Base-by-base conservation (phyloP, 495 filamentous ascomycete genomes). In the Penicillium macrosclerotiorum region DNA sequence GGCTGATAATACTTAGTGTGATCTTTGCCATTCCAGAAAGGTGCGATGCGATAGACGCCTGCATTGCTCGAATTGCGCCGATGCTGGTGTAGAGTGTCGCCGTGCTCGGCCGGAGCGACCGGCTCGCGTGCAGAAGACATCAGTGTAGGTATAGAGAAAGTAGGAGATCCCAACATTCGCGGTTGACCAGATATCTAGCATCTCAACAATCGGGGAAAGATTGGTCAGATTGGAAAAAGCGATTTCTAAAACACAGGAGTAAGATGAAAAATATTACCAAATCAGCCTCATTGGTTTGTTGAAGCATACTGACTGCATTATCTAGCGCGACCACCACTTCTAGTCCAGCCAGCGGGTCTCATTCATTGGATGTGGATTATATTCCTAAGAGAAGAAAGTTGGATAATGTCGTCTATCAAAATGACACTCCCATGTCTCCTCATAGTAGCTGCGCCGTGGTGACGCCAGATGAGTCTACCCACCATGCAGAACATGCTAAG, bases 1-100 rank as follows among this genome's bases (percentile, higher is more conserved):
- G 13, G 34, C 47, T 54, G 46, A 54, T 35, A 7, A 8, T 32
- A 32, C 40, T 33, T 22, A 62, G 59, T 62, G 59, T 47, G 60
- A 64, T 31, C 33, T 52, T 4, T 64, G 60, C 35, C 43, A 62
- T 49, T 43, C 55, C 4, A 52, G 58, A 49, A 64, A 64, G 55
- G 52, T 60, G 2, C 59, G 59, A 17, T 64, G 61, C 37, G 51
- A 62, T 39, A 47, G 53, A 19, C 55, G 47, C 23, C 13, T 27
- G 3, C 20, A 24, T n/a, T 64, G 61, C 47, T 49, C 58, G 8
- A 64, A 64, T 27, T 64, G 61, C 18, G 24, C 22, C 19, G 61
- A 64, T 45, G 47, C 52, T 6, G 42, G 55, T 16, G 41, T 52
- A 2, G 58, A 57, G 34, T 64, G 61, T 14, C 47, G 35, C 31